phyloP scores from a whole-genome alignment of 2,329 filamentous ascomycete species.

The Fusarium chuoi region DNA sequence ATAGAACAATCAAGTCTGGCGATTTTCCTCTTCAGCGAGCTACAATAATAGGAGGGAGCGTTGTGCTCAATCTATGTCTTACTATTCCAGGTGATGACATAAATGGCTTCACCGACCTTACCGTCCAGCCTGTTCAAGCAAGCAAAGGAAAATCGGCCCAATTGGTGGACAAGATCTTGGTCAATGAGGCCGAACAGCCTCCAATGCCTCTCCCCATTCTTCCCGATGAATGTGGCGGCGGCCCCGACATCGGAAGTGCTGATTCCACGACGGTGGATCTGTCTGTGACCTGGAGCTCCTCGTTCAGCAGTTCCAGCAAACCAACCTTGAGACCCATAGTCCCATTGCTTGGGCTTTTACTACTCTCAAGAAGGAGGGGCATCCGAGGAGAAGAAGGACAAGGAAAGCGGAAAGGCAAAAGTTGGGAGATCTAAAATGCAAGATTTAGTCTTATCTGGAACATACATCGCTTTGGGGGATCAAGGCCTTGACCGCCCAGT shows the following conservation, averaged over 20 bases:
- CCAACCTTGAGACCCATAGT: rapidly evolving
- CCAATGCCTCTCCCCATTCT: background rate
- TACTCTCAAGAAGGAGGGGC: rapidly evolving
- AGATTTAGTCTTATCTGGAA: background rate
- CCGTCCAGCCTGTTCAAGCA: background rate
- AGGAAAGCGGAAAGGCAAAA: background rate
- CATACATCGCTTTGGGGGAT: background rate
- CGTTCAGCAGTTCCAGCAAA: background rate
- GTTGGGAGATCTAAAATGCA: background rate
- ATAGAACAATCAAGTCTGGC: background rate
- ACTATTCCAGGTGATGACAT: background rate
- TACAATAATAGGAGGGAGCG: background rate
- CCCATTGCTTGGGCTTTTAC: background rate
- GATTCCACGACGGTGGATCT: background rate
- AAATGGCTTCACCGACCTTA: background rate
- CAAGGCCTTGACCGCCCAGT: background rate
- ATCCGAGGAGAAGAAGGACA: rapidly evolving
- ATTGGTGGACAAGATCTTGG: background rate
- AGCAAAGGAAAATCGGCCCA: background rate
- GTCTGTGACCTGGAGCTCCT: background rate
- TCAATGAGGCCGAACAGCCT: background rate
- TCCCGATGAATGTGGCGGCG: background rate
- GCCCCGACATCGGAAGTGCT: background rate
- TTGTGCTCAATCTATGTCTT: background rate
- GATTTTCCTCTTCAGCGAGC: background rate